These are phyloP conservation scores for Chernovozyma aurita DNA, from an alignment of 1,139 yeast species.

Conservation along the genomic window DNA sequence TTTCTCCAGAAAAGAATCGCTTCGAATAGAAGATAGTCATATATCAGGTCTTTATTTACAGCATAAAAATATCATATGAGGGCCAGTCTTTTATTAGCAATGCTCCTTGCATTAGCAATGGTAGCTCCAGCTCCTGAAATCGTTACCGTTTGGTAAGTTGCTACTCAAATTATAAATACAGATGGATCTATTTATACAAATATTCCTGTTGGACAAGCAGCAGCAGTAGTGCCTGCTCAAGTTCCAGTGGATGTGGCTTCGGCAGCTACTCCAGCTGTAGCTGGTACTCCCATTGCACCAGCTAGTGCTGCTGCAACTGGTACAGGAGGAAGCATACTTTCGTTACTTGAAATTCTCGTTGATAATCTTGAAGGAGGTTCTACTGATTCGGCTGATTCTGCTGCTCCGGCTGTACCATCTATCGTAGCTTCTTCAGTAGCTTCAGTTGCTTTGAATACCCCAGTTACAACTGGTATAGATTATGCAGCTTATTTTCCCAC, in stretches of 20 bases:
- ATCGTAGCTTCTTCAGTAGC: conserved; percentile 6
- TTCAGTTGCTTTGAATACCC: conserved; percentile 6
- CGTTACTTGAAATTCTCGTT: conserved; percentile 1
- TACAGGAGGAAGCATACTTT: neutral
- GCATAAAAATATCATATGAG: conserved; percentile 2
- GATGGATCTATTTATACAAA: conserved; percentile 14
- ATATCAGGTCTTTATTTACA: too few relatives aligned
- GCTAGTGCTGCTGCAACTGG: conserved; percentile 4
- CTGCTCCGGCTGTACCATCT: conserved; percentile 5
- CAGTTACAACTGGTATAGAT: neutral
- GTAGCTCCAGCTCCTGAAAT: conserved; percentile 29
- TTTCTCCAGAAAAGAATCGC: conserved; percentile 2
- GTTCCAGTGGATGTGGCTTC: conserved; percentile 7
- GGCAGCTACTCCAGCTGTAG: conserved; percentile 5
- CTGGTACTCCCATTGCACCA: conserved; percentile 2
- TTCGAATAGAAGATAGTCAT: too few relatives aligned
- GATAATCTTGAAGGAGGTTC: neutral
- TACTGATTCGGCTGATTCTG: conserved; percentile 9
- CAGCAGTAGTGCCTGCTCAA: conserved; percentile 10
- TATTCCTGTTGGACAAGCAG: conserved; percentile 10
- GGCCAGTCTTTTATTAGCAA: conserved; percentile 5
- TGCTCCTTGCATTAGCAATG: conserved; percentile 7
- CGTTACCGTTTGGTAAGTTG: conserved; percentile 23
- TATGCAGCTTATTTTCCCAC: neutral
- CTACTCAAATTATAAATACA: conserved; percentile 14